Evolutionary conservation across 2,329 filamentous ascomycete genomes (phyloP).

Genomic region (Aspergillus neotritici): DNA sequence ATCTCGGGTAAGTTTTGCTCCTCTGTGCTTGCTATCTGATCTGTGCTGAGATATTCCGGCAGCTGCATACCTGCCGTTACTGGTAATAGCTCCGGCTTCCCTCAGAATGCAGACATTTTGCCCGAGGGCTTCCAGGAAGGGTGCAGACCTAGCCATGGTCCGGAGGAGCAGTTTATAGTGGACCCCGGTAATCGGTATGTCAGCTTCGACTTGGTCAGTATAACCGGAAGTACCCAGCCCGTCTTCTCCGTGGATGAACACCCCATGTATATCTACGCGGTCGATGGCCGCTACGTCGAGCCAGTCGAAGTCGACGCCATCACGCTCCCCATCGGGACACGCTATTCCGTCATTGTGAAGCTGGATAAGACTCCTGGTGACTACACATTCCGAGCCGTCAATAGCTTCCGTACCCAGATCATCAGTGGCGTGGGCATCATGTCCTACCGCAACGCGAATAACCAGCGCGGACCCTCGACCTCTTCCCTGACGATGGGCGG

Average conservation of each 20-base stretch:
- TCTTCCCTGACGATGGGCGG: constrained; percentile 51
- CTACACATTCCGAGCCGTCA: constrained; percentile 53
- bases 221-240: constrained; percentile 26
- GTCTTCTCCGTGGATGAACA: constrained; percentile 43
- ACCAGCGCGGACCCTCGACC: constrained; percentile 18
- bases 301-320: constrained; percentile 36
- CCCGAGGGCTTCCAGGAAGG: constrained; percentile 19
- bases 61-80: constrained; percentile 23
- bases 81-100: constrained; percentile 12
- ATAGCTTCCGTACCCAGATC: constrained; percentile 48
- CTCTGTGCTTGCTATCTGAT: background rate
- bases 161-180: constrained; percentile 27
- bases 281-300: constrained; percentile 42
- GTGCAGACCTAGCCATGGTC: constrained; percentile 21
- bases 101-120: constrained; percentile 15
- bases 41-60: background rate
- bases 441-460: constrained; percentile 29
- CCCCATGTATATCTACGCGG: constrained; percentile 41
- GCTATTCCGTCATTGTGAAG: constrained; percentile 40
- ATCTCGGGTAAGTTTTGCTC: constrained; percentile 20
- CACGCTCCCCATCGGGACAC: constrained; percentile 32
- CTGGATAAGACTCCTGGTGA: constrained; percentile 42
- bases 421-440: constrained; percentile 51
- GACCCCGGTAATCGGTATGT: constrained; percentile 29
- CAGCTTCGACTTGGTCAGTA: constrained; percentile 37